These are phyloP conservation scores for Alternaria brassicicola DNA, from an alignment of 2,329 filamentous ascomycete genomes.

Conservation along the genomic window DNA sequence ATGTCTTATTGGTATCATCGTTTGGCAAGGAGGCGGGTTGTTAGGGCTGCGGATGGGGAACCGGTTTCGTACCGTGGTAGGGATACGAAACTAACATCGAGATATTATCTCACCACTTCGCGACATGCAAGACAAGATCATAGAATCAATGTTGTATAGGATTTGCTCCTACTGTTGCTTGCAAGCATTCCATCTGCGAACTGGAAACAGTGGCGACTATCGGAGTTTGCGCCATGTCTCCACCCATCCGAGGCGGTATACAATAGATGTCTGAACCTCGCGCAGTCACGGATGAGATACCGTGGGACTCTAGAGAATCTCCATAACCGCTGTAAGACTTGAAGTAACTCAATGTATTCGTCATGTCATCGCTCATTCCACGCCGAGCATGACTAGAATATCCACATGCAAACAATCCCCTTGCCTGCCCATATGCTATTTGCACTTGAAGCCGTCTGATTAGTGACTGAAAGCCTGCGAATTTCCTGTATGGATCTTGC, in stretches of 20 bases:
- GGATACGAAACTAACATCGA: not conserved
- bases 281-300: not conserved
- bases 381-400: not conserved
- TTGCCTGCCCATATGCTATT: not conserved
- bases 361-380: not conserved
- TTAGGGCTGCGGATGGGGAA: not conserved
- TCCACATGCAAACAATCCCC: not conserved
- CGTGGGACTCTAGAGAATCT: not conserved
- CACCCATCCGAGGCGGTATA: not conserved
- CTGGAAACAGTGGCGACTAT: too few species aligned
- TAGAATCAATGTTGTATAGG: not conserved
- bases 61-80: not conserved
- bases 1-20: not conserved
- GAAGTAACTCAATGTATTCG: not conserved
- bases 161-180: not conserved
- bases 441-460: not conserved
- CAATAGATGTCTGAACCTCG: not conserved
- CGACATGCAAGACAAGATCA: not conserved
- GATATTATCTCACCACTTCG: not conserved
- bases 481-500: conserved; percentile 32
- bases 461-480: conserved; percentile 31
- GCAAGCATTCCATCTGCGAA: not conserved
- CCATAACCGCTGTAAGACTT: not conserved
- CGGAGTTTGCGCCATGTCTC: not conserved
- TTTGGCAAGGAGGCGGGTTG: not conserved